Evolutionary conservation across 495 filamentous ascomycete species (phyloP), one percentile per base, ranked within the genome.

Genomic region (Xylaria longipes): DNA sequence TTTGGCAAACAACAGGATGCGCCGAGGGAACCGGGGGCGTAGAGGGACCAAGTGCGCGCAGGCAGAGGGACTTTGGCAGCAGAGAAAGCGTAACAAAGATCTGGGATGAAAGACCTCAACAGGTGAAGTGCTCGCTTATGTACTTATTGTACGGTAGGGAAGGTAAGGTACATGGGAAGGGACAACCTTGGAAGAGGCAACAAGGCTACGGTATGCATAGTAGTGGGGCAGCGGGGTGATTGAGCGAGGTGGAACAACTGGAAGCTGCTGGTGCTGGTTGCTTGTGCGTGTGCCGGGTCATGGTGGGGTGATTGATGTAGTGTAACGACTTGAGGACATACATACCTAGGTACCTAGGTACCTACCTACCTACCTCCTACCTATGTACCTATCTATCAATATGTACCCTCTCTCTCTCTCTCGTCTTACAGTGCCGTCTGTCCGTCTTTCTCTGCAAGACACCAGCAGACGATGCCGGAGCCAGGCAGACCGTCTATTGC

Each of bases 211-310:
- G 60, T 43, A 63, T 25, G 60, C 39, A 63, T 63, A 43, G 60
- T 63, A 43, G 60, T 63, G 60, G 60, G 60, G 60, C 60, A 17
- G 60, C 60, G 60, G 60, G 60, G 60, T 43, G 60, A 63, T 61
- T 31, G 57, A n/a, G 56, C 27, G 29, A 7, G 27, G 29, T n/a
- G 29, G 56, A 25, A 60, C 29, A 20, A n/a, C 29, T 60, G 33
- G 31, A 20, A 60, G 29, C 15, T 37, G 33, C 54, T n/a, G 11
- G 27, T 14, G 43, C 43, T 56, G 9, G 43, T 20, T 25, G 50
- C 22, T 17, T 20, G 45, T 48, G 20, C 45, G 4, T n/a, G 45
- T 46, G n/a, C 46, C 20, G n/a, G 48, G n/a, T 50, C n/a, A 50
- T 41, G 39, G 39, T 41, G 17, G 17, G 45, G 45, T 48, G 45